Evolutionary conservation across 179 eudicot species (phyloP), one percentile per base, ranked within the genome.

Genomic region (Beta corolliflora): DNA sequence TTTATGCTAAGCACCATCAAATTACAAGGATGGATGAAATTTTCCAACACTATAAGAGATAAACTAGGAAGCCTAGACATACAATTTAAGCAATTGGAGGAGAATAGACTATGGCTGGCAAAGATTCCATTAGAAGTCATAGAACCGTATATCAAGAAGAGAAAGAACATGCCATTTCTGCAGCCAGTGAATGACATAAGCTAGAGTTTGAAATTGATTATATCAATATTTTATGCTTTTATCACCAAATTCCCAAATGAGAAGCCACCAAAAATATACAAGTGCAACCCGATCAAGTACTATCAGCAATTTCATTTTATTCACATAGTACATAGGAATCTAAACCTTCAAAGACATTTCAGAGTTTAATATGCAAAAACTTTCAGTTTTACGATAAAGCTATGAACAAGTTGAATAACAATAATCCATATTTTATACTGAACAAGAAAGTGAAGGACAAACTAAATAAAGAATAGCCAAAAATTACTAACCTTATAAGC

Each of bases 401-500:
- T 44, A 72, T 48, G 21, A 46, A 58, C 75, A 78, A 78, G 67
- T 72, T 55, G 36, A 73, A 29, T 12, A 45, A 41, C 63, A 54
- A 16, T 55, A 75, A 56, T 65, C 48, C 21, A 58, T 18, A 59
- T 79, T 66, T 16, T 60, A 55, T 45, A 64, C 36, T 65, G 45
- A 74, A 66, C 75, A 74, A 73, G 41, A 73, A 74, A 29, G 63
- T n/a, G 45, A 66, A 83, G 53, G 56, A 75, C 55, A 55, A 56
- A 14, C 53, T 55, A 75, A 55, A 44, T 18, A 80, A 61, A 5
- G 10, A 12, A 50, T 50, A 11, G 75, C 56, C 10, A 50, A 52
- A 23, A 9, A 66, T 6, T 55, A 81, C 71, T 81, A 64, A 81
- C 82, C 82, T 58, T 81, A 73, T 59, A 52, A 67, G 23, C 64